Base-by-base conservation (phyloP, 768 basidiomycete species). In the Trametes gibbosa region DNA sequence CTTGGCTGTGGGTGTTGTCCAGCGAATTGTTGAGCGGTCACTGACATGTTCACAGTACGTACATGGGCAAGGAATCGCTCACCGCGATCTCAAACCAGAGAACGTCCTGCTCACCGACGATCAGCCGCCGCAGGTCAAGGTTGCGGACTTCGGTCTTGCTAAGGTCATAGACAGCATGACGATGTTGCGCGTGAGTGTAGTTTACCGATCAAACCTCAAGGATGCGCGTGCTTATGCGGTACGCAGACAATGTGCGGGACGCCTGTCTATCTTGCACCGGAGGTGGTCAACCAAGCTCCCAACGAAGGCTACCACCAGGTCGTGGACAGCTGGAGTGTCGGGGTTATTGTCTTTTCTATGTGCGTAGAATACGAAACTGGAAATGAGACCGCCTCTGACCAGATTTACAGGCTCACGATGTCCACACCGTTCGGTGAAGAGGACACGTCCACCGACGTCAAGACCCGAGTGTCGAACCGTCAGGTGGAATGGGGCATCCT, bases 311-410 rank as follows among this genome's bases (percentile, higher is more conserved):
- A 99, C 68, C 87, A 89, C 67, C 83, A 87, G 57, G 76, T 89
- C 19, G 97, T 98, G 50, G 97, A 99, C 69, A 93, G 92, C 62
- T 99, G 95, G 95, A 95, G 92, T 46, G 84, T 95, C 12, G 96
- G 97, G 6, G 93, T 97, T 21, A 97, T 98, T 53, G 83, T 98
- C 1, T 98, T 89, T 67, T 88, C 88, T 23, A 95, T 93, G 95
- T 94, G 67, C 61, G 84, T 70, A n/a, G n/a, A n/a, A n/a, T n/a
- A n/a, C n/a, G n/a, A n/a, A n/a, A n/a, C n/a, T n/a, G n/a, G 16
- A 3, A 7, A 14, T n/a, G 23, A 7, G 8, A 2, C 5, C 5
- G 10, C 24, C 54, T 50, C 58, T 59, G 19, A 42, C 5, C 23
- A 48, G 52, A 54, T 43, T 42, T 46, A 56, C 63, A 92, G 90